Evolutionary conservation across 2,329 filamentous ascomycete species (phyloP).

Genomic region (Nigrospora osmanthi): DNA sequence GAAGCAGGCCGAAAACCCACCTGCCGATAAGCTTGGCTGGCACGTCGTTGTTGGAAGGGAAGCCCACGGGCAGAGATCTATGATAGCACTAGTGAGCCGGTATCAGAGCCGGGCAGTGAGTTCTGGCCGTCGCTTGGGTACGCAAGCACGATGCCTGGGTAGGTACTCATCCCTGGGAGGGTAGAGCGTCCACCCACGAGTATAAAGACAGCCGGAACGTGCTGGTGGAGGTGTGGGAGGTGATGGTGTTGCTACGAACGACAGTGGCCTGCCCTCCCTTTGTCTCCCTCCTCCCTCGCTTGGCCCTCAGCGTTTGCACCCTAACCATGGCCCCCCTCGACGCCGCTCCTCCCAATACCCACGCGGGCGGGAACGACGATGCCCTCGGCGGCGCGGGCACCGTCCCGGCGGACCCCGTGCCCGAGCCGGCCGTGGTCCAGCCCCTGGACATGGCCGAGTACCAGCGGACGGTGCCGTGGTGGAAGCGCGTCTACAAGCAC

Average conservation of each 20-base stretch:
- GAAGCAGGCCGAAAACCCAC: not conserved
- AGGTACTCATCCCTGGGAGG: no score
- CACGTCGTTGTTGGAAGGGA: no score
- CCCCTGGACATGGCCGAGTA: constrained; percentile 26
- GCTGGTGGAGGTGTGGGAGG: no score
- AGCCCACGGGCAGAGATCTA: no score
- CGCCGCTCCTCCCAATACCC: constrained; percentile 14
- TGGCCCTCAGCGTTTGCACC: no score
- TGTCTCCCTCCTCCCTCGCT: not conserved
- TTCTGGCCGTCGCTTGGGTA: no score
- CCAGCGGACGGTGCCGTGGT: constrained; percentile 20
- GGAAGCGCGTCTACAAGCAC: constrained; percentile 36
- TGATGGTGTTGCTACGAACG: no score
- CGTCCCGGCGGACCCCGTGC: constrained; percentile 10
- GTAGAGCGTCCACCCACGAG: no score
- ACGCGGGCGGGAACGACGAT: constrained; percentile 14
- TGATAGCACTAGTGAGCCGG: no score
- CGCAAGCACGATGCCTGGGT: no score
- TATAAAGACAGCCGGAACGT: no score
- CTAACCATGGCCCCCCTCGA: constrained; percentile 14
- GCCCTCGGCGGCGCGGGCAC: constrained; percentile 10
- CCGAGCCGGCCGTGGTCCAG: constrained; percentile 8
- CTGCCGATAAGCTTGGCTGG: not conserved
- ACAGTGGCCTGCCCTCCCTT: not conserved
- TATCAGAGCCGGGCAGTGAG: no score